Percentiles rank a stretch among this genome's conserved stretches.
phyloP scores from a whole-genome alignment of 306 rosid genomes.

The Vigna unguiculata region DNA sequence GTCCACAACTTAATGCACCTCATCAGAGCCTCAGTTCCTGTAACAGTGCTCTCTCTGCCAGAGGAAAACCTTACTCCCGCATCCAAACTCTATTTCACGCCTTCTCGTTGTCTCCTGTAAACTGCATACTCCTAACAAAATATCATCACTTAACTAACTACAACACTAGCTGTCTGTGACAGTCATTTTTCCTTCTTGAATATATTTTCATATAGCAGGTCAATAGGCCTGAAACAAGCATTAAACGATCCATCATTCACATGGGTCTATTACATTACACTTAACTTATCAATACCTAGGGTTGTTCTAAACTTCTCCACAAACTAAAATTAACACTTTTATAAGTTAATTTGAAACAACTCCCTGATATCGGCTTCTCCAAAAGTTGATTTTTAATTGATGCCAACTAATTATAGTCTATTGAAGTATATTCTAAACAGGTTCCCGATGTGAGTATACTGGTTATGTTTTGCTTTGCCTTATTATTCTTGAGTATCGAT shows the following conservation, averaged over 20 bases:
- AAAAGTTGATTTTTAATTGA: too few relatives aligned
- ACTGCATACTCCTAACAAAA: not conserved
- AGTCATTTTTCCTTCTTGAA: not conserved
- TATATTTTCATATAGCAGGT: not conserved
- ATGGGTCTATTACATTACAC: not conserved
- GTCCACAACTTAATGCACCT: not conserved
- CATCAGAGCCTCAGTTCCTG: not conserved
- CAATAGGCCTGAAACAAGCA: not conserved
- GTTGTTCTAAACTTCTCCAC: too few relatives aligned
- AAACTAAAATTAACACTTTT: too few relatives aligned
- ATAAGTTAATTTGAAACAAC: too few relatives aligned
- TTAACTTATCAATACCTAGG: conserved; percentile 16
- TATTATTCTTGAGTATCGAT: not conserved
- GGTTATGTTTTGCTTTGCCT: conserved; percentile 12
- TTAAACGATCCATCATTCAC: not conserved
- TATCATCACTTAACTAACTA: not conserved
- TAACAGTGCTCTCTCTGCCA: not conserved
- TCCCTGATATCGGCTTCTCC: too few relatives aligned
- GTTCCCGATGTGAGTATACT: not conserved
- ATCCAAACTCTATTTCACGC: not conserved
- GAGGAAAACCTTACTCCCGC: not conserved
- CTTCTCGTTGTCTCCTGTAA: not conserved
- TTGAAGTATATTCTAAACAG: too few relatives aligned
- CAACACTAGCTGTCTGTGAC: not conserved
- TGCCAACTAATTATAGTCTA: not conserved